Evolutionary conservation across 495 filamentous ascomycete genomes (phyloP).

Genomic region (Neurospora sp.): DNA sequence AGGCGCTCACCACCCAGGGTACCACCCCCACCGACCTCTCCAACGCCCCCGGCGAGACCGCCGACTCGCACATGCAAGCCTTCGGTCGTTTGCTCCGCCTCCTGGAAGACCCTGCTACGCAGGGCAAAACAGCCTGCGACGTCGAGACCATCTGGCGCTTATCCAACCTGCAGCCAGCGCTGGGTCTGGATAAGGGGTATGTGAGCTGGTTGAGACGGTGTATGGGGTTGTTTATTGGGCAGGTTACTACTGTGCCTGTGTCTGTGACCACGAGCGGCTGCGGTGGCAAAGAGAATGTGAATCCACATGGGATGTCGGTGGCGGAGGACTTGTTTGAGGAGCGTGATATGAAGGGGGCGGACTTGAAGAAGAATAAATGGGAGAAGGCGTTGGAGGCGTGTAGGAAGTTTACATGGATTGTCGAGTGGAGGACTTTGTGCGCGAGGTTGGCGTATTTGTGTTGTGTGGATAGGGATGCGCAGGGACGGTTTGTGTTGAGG

Average conservation of each 20-base stretch:
- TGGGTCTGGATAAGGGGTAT: neutral
- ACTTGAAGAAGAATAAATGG: neutral
- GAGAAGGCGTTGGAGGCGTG: slow-evolving; percentile 3
- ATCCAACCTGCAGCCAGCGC: neutral
- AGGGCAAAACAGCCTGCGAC: neutral
- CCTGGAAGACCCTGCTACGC: neutral
- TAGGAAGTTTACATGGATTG: slow-evolving; percentile 1
- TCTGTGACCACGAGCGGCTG: neutral
- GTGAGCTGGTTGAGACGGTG: slow-evolving; percentile 1
- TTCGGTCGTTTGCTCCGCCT: neutral
- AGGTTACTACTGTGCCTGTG: neutral
- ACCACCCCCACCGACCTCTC: neutral
- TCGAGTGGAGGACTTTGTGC: neutral
- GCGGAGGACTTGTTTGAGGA: neutral
- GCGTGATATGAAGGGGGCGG: neutral
- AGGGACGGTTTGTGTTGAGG: neutral
- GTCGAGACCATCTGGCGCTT: slow-evolving; percentile 4
- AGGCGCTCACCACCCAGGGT: neutral
- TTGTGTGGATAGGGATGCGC: neutral
- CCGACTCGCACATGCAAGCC: neutral
- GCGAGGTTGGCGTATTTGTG: slow-evolving; percentile 7
- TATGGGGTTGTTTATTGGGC: neutral
- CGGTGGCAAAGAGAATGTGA: neutral
- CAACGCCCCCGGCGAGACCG: neutral
- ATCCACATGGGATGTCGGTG: neutral